Evolutionary conservation across 768 basidiomycete genomes (phyloP).

Genomic region (Termitomyces sp.): DNA sequence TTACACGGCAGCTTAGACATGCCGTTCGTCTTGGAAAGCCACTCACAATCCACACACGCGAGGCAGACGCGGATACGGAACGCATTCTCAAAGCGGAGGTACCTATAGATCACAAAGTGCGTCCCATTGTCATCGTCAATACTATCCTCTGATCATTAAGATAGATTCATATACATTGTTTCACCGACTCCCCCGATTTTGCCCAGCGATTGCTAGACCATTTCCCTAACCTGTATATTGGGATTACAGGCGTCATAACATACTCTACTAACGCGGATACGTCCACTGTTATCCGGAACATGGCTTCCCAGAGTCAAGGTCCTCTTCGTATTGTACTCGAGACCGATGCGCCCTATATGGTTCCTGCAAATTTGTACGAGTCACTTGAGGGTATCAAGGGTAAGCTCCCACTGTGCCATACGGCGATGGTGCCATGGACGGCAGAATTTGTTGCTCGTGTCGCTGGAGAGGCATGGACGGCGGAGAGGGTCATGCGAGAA

Average conservation of each 20-base stretch:
- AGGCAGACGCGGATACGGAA: constrained; percentile 82
- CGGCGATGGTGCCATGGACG: constrained; percentile 83
- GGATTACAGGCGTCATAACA: constrained; percentile 82
- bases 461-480: constrained; percentile 40
- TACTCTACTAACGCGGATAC: constrained; percentile 75
- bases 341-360: constrained; percentile 88
- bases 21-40: constrained; percentile 71
- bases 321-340: constrained; percentile 60
- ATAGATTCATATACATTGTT: constrained; percentile 85
- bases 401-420: constrained; percentile 66
- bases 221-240: constrained; percentile 80
- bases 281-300: constrained; percentile 53
- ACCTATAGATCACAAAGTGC: constrained; percentile 62
- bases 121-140: constrained; percentile 5
- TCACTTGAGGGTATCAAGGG: constrained; percentile 49
- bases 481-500: constrained; percentile 51
- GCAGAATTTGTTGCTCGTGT: constrained; percentile 65
- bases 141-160: not conserved
- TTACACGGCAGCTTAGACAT: constrained; percentile 60
- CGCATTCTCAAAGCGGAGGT: constrained; percentile 72
- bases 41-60: constrained; percentile 81
- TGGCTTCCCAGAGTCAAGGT: constrained; percentile 26
- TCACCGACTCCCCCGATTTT: constrained; percentile 76
- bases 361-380: constrained; percentile 67
- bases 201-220: constrained; percentile 65